Conservation (phyloP, 495 filamentous ascomycete genomes). For the Penicillium mononematosum region DNA sequence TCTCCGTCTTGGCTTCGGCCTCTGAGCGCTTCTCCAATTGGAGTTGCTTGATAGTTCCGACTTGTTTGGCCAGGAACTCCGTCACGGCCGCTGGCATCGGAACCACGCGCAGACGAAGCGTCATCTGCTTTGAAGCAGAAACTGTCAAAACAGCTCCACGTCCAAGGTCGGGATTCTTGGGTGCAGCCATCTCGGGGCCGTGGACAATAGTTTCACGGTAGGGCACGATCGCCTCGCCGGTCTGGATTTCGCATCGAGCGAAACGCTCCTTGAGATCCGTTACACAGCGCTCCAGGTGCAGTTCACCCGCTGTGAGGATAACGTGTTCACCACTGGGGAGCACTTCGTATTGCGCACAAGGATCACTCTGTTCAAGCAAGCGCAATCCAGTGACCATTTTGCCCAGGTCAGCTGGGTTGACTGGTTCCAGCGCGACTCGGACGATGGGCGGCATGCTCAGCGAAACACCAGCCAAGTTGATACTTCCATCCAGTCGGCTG, state of each 20-base stretch:
- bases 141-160: constrained; percentile 72
- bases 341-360: constrained; percentile 93
- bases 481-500: constrained; percentile 79
- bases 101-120: constrained; percentile 71
- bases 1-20: constrained; percentile 39
- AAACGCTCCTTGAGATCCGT: constrained; percentile 93
- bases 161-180: constrained; percentile 82
- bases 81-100: constrained; percentile 79
- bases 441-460: constrained; percentile 84
- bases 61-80: constrained; percentile 79
- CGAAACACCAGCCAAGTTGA: constrained; percentile 87
- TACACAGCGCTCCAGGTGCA: constrained; percentile 91
- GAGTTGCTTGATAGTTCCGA: constrained; percentile 71
- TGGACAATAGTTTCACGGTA: constrained; percentile 90
- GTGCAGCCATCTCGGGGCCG: constrained; percentile 85
- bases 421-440: constrained; percentile 88
- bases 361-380: constrained; percentile 90
- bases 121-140: constrained; percentile 83
- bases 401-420: constrained; percentile 79
- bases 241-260: constrained; percentile 92
- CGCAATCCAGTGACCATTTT: constrained; percentile 91
- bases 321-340: constrained; percentile 94
- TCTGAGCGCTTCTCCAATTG: constrained; percentile 63
- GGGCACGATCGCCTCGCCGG: constrained; percentile 89
- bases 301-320: constrained; percentile 86